Conservation (phyloP, 805 yeast genomes). For the Candida anglica region DNA sequence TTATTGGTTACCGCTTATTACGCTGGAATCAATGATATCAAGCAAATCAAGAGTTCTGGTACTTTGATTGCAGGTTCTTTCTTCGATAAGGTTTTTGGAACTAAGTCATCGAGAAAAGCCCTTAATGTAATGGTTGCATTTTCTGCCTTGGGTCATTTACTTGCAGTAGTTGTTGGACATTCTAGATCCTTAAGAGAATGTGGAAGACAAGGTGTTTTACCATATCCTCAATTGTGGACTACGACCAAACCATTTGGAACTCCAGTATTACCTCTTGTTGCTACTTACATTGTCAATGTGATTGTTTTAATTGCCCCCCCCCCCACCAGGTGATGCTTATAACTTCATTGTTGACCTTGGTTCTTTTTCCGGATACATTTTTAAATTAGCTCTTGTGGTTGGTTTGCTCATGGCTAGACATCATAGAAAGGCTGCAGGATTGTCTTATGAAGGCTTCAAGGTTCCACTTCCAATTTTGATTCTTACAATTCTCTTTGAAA, state of each 20-base stretch:
- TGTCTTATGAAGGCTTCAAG: slow-evolving; percentile 28
- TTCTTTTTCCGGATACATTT: slow-evolving; percentile 22
- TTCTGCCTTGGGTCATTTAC: slow-evolving; percentile 27
- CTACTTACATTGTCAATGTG: slow-evolving; percentile 21
- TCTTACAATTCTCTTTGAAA: slow-evolving; percentile 26
- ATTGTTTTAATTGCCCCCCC: slow-evolving; percentile 28
- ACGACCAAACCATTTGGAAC: slow-evolving; percentile 29
- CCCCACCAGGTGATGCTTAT: slow-evolving; percentile 31
- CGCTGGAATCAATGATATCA: slow-evolving; percentile 17
- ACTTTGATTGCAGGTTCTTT: slow-evolving; percentile 24
- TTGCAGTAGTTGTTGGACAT: slow-evolving; percentile 25
- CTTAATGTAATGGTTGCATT: slow-evolving; percentile 23
- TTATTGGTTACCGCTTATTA: slow-evolving; percentile 29
- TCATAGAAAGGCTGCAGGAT: slow-evolving; percentile 27
- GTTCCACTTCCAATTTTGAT: slow-evolving; percentile 29
- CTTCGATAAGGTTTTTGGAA: slow-evolving; percentile 27
- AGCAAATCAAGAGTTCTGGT: slow-evolving; percentile 23
- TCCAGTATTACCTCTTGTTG: slow-evolving; percentile 20
- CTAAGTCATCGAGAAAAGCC: slow-evolving; percentile 16
- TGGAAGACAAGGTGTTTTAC: slow-evolving; percentile 30
- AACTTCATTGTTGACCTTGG: slow-evolving; percentile 28
- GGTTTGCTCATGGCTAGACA: slow-evolving; percentile 23
- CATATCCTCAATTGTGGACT: slow-evolving; percentile 24
- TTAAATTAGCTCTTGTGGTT: slow-evolving; percentile 20
- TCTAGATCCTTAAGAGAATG: slow-evolving; percentile 28